phyloP scores from a whole-genome alignment of 148 eudicot species.

The Rhododendron ferrugineum region DNA sequence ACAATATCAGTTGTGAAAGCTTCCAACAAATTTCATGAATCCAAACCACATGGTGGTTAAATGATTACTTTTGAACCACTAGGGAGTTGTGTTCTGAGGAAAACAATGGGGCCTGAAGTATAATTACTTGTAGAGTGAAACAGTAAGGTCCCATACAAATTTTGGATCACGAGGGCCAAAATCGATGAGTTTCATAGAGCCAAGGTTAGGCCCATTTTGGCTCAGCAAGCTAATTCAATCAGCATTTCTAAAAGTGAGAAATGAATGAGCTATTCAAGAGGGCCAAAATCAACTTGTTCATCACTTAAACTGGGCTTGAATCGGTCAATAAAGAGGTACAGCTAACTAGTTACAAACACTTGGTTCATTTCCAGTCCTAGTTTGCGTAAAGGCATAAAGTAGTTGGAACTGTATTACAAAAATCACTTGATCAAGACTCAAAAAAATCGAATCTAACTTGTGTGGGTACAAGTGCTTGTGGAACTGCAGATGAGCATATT shows the following conservation, averaged over 20 bases:
- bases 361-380: not conserved
- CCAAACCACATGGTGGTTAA: not conserved
- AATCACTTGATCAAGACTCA: not conserved
- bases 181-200: not conserved
- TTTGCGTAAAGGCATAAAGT: not conserved
- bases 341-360: not conserved
- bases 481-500: not conserved
- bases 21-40: not conserved
- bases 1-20: not conserved
- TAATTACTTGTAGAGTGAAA: not conserved
- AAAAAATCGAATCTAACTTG: not conserved
- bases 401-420: not conserved
- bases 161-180: not conserved
- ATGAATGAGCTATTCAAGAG: constrained; percentile 1
- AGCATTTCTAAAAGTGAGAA: not conserved
- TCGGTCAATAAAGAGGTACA: not conserved
- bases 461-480: not conserved
- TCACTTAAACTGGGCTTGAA: not conserved
- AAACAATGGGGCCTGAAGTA: not conserved
- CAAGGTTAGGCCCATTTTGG: not conserved
- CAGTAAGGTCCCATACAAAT: not conserved
- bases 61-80: not conserved
- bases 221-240: not conserved
- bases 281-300: not conserved
- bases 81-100: not conserved